Conservation (phyloP, 352 stramenopile species). For the Elongisporangium anandrum region DNA sequence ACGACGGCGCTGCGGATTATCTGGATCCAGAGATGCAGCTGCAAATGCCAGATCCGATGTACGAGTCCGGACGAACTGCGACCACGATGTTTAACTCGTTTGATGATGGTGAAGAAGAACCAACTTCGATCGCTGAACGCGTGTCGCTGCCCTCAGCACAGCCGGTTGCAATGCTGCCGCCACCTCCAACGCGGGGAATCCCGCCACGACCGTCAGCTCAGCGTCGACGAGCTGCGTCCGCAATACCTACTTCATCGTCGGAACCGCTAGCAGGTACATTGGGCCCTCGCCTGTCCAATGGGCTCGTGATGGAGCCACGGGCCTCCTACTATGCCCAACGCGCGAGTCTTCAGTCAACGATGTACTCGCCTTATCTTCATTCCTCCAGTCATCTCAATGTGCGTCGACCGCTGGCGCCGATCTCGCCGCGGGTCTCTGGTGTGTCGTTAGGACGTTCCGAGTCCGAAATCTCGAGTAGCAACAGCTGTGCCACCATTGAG, state of each 20-base stretch:
- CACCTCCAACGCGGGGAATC: neutral
- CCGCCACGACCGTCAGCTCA: slow-evolving; percentile 5
- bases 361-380: slow-evolving; percentile 16
- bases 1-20: slow-evolving; percentile 28
- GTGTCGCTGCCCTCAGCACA: slow-evolving; percentile 11
- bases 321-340: slow-evolving; percentile 8
- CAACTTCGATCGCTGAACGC: slow-evolving; percentile 17
- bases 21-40: slow-evolving; percentile 16
- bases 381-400: slow-evolving; percentile 11
- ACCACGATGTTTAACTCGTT: slow-evolving; percentile 57
- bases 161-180: slow-evolving; percentile 9
- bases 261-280: slow-evolving; percentile 15
- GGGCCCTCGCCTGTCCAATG: slow-evolving; percentile 30
- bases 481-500: slow-evolving; percentile 2
- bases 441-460: slow-evolving; percentile 13
- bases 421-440: slow-evolving; percentile 21
- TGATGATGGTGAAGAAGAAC: slow-evolving; percentile 15
- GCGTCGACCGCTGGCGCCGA: slow-evolving; percentile 24
- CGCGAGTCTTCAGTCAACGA: slow-evolving; percentile 8
- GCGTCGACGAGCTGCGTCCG: slow-evolving; percentile 12
- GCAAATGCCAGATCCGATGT: slow-evolving; percentile 26
- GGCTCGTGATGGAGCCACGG: slow-evolving; percentile 41
- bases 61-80: slow-evolving; percentile 38
- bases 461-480: slow-evolving; percentile 12
- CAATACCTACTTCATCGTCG: slow-evolving; percentile 12